Base-by-base conservation (phyloP, 257 asterid species). In the Fraxinus pennsylvanica region DNA sequence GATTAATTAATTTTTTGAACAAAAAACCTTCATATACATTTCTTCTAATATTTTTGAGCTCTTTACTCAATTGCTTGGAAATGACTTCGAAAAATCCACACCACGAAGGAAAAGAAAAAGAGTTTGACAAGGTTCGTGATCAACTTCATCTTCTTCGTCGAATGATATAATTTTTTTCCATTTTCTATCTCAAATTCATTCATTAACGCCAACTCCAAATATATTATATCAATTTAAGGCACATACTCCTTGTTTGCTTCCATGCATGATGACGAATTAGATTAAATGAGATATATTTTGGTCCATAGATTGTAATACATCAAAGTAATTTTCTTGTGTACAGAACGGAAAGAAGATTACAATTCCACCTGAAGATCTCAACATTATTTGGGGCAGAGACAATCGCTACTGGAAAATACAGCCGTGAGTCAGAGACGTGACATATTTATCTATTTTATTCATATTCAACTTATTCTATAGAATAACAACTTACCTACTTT, bases 321-420 rank as follows among this genome's bases (percentile, higher is more conserved):
- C 50, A 41, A 9, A 10, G n/a, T 47, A 47, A 47, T 14, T 47
- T 47, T 6, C 17, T 7, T 2, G n/a, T 27, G 63, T 74, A 78
- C 85, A 77, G 85, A 82, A 9, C 3, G 4, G 19, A 9, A 52
- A 1, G 78, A 22, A 8, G 66, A 66, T 73, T 74, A 30, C 1
- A 9, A 39, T 86, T 68, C 36, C 19, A 12, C 84, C 94, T 19
- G 76, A 54, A 77, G 82, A 74, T 61, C 89, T 89, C 19, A 85
- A 77, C 83, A 83, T 89, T 75, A 89, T 89, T 17, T 89, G 94
- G 94, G 92, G 92, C 6, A 71, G 27, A 14, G 94, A 90, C 61
- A 8, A 10, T 14, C 88, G 92, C 13, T 90, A 90, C 71, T 90
- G 94, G 94, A 74, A 45, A 41, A 17, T 84, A 50, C 87, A 1